A percentile compares a stretch with the other conserved stretches of the same genome.
Evolutionary conservation across 2,329 filamentous ascomycete genomes (phyloP).

Genomic region (Lasiodiplodia sp.): DNA sequence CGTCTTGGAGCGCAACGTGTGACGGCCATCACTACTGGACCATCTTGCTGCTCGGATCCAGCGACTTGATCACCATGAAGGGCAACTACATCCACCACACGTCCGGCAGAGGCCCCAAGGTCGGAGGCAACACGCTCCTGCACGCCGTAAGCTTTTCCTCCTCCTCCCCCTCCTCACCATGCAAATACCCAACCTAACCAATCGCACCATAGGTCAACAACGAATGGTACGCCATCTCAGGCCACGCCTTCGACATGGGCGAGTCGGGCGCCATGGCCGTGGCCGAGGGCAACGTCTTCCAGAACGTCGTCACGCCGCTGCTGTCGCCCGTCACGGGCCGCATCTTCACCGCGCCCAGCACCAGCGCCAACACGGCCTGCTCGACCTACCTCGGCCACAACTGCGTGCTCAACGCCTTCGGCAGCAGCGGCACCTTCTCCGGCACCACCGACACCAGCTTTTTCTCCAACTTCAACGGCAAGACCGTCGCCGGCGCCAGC

Average conservation of each 20-base stretch:
- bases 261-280: slow-evolving; percentile 51
- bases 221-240: slow-evolving; percentile 63
- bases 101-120: slow-evolving; percentile 64
- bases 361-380: slow-evolving; percentile 53
- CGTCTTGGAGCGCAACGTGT: slow-evolving; percentile 65
- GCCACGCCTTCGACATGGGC: slow-evolving; percentile 64
- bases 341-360: slow-evolving; percentile 44
- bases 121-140: slow-evolving; percentile 63
- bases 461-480: slow-evolving; percentile 60
- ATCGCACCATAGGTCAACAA: slow-evolving; percentile 62
- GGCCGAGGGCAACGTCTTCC: slow-evolving; percentile 66
- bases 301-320: slow-evolving; percentile 56
- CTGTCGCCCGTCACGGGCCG: slow-evolving; percentile 52
- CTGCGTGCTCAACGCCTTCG: slow-evolving; percentile 58
- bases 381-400: slow-evolving; percentile 54
- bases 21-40: slow-evolving; percentile 68
- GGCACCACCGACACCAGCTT: slow-evolving; percentile 53
- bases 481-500: slow-evolving; percentile 58
- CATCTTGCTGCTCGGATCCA: slow-evolving; percentile 63
- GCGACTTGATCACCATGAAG: slow-evolving; percentile 65
- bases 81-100: slow-evolving; percentile 68
- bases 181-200: background rate
- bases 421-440: slow-evolving; percentile 38
- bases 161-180: too few relatives aligned
- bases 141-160: slow-evolving; percentile 50